Conservation (phyloP, 306 rosid genomes). For the Castanea mollissima region DNA sequence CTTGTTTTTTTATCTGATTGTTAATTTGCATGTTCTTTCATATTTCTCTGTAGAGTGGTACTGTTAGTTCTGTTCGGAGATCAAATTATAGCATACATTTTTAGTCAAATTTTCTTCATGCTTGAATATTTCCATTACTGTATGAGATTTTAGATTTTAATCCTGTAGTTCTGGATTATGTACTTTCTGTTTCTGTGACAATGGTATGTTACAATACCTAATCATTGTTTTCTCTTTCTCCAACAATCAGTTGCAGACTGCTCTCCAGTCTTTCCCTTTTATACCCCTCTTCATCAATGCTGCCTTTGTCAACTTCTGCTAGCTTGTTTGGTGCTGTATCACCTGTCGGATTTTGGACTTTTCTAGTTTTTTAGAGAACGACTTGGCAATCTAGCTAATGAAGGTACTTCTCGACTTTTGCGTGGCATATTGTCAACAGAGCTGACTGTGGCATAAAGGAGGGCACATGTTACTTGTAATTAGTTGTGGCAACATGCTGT, state of each 20-base stretch:
- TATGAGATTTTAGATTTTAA: neutral
- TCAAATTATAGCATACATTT: conserved; percentile 3
- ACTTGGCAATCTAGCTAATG: neutral
- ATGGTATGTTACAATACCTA: neutral
- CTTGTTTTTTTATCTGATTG: conserved; percentile 1
- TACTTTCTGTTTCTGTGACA: neutral
- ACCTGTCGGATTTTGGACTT: neutral
- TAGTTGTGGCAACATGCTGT: neutral
- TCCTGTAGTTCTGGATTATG: neutral
- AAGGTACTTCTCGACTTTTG: neutral
- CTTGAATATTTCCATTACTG: neutral
- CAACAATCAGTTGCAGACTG: no score
- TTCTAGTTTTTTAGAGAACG: neutral
- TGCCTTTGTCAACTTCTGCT: no score
- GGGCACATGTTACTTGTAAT: neutral
- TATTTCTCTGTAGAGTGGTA: conserved; percentile 8
- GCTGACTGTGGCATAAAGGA: neutral
- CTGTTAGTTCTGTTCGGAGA: conserved; percentile 12
- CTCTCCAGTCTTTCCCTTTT: no score
- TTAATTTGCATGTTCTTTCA: neutral
- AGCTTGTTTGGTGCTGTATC: no score
- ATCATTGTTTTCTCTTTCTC: neutral
- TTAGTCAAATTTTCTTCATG: conserved; percentile 1
- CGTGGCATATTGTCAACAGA: neutral
- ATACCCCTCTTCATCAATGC: no score